These are phyloP conservation scores for Salvia sclarea DNA, from an alignment of 305 asterid species.

Conservation along the genomic window DNA sequence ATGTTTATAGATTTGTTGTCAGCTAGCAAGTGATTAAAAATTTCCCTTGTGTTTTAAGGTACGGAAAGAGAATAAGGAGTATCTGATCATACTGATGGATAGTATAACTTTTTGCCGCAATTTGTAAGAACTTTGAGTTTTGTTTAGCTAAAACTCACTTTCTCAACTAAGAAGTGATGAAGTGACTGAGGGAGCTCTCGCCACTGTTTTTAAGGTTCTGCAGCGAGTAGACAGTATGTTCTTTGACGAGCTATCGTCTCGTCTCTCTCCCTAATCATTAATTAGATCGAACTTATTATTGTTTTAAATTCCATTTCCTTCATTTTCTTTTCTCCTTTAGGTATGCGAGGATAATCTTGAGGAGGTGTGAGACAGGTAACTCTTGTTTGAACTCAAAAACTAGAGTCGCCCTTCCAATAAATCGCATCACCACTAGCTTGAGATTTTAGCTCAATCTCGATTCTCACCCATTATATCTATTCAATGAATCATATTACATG, in stretches of 20 bases:
- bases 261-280: too few relatives aligned
- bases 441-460: too few relatives aligned
- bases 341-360: too few relatives aligned
- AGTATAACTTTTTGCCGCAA: conserved; percentile 91
- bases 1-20: not conserved
- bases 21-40: conserved; percentile 18
- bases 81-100: conserved; percentile 84
- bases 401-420: too few relatives aligned
- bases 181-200: conserved; percentile 76
- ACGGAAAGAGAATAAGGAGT: conserved; percentile 81
- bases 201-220: conserved; percentile 63
- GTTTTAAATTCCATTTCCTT: too few relatives aligned
- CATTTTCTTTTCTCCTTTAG: too few relatives aligned
- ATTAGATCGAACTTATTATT: too few relatives aligned
- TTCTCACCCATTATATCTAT: too few relatives aligned
- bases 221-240: conserved; percentile 57
- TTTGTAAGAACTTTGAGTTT: conserved; percentile 81
- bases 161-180: conserved; percentile 68
- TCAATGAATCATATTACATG: too few relatives aligned
- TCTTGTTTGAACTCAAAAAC: too few relatives aligned
- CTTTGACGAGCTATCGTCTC: conserved; percentile 52
- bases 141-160: conserved; percentile 57
- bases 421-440: too few relatives aligned
- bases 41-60: conserved; percentile 49
- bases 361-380: too few relatives aligned